Evolutionary conservation across 176 grass and related monocot species (phyloP).

Genomic region (Eleusine coracana): DNA sequence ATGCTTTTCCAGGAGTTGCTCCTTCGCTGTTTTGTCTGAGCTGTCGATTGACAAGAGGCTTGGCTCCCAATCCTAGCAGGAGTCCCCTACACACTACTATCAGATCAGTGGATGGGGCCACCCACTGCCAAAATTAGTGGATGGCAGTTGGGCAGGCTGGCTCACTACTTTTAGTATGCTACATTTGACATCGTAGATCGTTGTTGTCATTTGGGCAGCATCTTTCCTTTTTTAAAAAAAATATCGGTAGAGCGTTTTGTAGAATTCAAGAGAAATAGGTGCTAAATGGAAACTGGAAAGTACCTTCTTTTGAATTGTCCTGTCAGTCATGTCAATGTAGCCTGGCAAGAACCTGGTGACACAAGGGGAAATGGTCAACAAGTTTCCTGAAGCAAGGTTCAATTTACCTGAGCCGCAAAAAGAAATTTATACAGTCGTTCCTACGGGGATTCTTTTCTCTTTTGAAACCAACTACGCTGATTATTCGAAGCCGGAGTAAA

Average conservation of each 20-base stretch:
- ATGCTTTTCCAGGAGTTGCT: constrained; percentile 41
- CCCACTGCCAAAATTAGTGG: constrained; percentile 44
- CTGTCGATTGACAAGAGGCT: constrained; percentile 35
- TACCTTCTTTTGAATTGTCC: constrained; percentile 99
- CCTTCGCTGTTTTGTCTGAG: constrained; percentile 20
- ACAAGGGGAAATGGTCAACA: constrained; percentile 12
- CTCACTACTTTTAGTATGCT: constrained; percentile 29
- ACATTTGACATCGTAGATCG: constrained; percentile 7
- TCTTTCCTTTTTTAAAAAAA: not conserved
- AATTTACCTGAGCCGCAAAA: not conserved
- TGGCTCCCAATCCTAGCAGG: constrained; percentile 17
- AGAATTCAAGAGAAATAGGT: not conserved
- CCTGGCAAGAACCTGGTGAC: constrained; percentile 63
- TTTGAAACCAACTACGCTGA: no score
- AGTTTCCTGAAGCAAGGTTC: not conserved
- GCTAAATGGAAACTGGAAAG: not conserved
- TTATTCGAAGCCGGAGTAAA: no score
- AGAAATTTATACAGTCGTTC: not conserved
- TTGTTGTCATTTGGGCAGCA: not conserved
- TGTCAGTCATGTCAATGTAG: constrained; percentile 79
- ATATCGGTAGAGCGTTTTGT: no score
- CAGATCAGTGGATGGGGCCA: constrained; percentile 40
- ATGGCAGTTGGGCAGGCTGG: constrained; percentile 18
- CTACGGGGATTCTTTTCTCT: no score
- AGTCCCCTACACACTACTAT: constrained; percentile 22